Evolutionary conservation across 2,329 filamentous ascomycete genomes (phyloP).

Genomic region (Epichloe sp.): DNA sequence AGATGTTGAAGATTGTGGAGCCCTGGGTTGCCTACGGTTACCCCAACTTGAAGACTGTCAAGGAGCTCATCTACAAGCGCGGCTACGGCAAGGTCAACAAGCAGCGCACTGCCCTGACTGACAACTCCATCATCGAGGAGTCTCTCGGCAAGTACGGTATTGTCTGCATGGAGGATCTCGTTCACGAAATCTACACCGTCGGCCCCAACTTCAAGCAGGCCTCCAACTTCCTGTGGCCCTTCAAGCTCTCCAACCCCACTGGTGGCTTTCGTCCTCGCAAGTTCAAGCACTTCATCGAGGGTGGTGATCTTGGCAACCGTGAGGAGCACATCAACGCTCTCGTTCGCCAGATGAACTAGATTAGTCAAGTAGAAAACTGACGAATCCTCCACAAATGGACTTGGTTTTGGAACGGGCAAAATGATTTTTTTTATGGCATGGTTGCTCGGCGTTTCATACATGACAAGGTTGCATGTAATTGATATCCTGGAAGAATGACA

Average conservation of each 20-base stretch:
- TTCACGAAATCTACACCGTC: conserved; percentile 98
- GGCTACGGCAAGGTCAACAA: conserved; percentile 98
- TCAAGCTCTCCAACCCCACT: conserved; percentile 98
- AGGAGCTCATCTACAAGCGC: conserved; percentile 99
- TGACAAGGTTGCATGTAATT: conserved; percentile 26
- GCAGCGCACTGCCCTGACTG: conserved; percentile 90
- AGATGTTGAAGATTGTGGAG: conserved; percentile 98
- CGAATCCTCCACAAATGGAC: conserved; percentile 11
- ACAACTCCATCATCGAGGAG: conserved; percentile 97
- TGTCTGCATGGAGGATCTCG: conserved; percentile 97
- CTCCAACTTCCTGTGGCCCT: conserved; percentile 98
- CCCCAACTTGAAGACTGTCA: conserved; percentile 97
- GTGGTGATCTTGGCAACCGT: conserved; percentile 96
- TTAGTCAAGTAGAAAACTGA: not conserved
- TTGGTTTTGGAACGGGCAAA: conserved; percentile 18
- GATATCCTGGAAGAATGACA: conserved; percentile 28
- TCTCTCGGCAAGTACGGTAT: conserved; percentile 96
- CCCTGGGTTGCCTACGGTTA: conserved; percentile 99
- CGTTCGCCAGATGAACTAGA: conserved; percentile 97
- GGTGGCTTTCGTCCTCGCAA: conserved; percentile 94
- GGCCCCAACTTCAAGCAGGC: conserved; percentile 99
- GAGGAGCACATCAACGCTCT: conserved; percentile 96
- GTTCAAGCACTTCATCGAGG: conserved; percentile 98
- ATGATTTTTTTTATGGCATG: conserved; percentile 15
- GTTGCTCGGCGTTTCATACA: conserved; percentile 28